Evolutionary conservation across 495 filamentous ascomycete species (phyloP).

Genomic region (Amorphotheca resinae): DNA sequence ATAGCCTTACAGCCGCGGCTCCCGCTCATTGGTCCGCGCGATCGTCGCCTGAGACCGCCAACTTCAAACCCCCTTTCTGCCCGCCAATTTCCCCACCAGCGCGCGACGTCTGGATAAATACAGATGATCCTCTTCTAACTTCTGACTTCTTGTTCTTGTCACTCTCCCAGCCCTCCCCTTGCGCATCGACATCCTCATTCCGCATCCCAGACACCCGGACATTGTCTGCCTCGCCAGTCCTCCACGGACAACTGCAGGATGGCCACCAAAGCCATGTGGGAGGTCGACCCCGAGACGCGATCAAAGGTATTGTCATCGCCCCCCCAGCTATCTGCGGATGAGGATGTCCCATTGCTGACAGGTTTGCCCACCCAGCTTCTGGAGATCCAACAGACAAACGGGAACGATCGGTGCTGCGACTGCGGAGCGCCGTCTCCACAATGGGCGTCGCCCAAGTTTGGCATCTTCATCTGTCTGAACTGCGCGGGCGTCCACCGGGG

Average conservation of each 20-base stretch:
- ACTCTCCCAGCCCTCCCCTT: not conserved
- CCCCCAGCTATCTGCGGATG: not conserved
- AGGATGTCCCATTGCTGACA: not conserved
- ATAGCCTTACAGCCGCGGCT: slow-evolving; percentile 1
- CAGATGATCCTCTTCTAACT: not conserved
- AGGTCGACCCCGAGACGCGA: slow-evolving; percentile 91
- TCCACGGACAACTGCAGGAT: slow-evolving; percentile 2
- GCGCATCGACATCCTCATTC: not conserved
- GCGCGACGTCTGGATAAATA: not conserved
- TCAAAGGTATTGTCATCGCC: slow-evolving; percentile 52
- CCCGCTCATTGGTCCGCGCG: not conserved
- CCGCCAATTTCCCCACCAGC: not conserved
- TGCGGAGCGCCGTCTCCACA: slow-evolving; percentile 89
- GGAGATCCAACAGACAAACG: slow-evolving; percentile 73
- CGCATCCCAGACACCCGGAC: no score
- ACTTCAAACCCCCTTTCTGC: slow-evolving; percentile 6
- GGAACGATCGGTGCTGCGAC: slow-evolving; percentile 84
- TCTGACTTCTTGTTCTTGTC: not conserved
- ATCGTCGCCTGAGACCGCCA: not conserved
- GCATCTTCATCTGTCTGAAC: slow-evolving; percentile 90
- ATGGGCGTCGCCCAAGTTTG: slow-evolving; percentile 69
- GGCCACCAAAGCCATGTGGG: slow-evolving; percentile 58
- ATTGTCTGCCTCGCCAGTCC: no score
- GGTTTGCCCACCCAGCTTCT: slow-evolving; percentile 12
- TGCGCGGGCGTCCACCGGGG: slow-evolving; percentile 93